Conservation (phyloP, 192 early-diverging fungal species). For the Glomus cerebriforme region DNA sequence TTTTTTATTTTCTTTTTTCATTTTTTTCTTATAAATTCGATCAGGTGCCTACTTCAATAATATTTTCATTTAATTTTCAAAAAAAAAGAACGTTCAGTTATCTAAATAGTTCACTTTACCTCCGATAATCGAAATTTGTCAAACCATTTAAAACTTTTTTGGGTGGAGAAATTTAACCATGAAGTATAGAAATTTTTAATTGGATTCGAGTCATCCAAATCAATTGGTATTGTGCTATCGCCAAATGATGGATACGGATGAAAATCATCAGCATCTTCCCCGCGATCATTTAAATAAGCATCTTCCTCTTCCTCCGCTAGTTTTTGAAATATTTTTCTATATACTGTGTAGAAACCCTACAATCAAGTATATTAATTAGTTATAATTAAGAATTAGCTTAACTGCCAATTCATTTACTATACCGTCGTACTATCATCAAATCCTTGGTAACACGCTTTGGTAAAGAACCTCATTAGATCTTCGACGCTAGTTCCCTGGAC, state of each 20-base stretch:
- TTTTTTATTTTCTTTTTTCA: constrained; percentile 93
- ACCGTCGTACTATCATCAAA: constrained; percentile 66
- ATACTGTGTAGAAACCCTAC: constrained; percentile 82
- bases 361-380: background rate
- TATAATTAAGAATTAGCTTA: background rate
- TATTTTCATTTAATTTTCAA: background rate
- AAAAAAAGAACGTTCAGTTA: background rate
- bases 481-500: constrained; percentile 57
- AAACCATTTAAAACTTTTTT: constrained; percentile 92
- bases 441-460: constrained; percentile 66
- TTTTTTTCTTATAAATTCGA: constrained; percentile 73
- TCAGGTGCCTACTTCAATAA: constrained; percentile 61
- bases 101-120: constrained; percentile 24
- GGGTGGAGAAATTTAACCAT: constrained; percentile 79
- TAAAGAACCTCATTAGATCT: constrained; percentile 83
- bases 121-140: constrained; percentile 87
- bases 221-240: constrained; percentile 61
- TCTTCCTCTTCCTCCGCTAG: constrained; percentile 82
- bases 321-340: constrained; percentile 72
- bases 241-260: constrained; percentile 68
- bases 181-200: constrained; percentile 76
- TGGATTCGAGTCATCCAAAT: constrained; percentile 54
- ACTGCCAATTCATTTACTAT: background rate
- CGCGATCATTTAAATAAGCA: constrained; percentile 48
- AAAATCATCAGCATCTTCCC: constrained; percentile 39